Evolutionary conservation across 116 monocot genomes (phyloP).

Genomic region (Phalaenopsis hybrid): DNA sequence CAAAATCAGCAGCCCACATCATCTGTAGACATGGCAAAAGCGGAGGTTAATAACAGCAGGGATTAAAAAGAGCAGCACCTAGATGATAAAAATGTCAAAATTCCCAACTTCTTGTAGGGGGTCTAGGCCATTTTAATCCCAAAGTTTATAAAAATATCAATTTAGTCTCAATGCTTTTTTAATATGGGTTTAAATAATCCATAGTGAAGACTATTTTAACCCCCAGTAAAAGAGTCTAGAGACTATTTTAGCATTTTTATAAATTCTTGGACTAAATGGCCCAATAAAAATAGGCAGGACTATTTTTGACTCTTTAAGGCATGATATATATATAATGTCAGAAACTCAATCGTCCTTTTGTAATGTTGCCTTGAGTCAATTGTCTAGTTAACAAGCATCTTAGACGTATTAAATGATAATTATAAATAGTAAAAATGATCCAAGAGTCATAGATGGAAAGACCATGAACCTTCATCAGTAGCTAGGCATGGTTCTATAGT

Average conservation of each 20-base stretch:
- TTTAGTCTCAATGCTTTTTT: too few relatives aligned
- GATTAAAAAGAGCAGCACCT: not conserved
- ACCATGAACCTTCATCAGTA: not conserved
- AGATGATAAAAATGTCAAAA: not conserved
- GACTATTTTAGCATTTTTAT: too few relatives aligned
- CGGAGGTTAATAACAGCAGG: not conserved
- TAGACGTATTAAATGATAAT: not conserved
- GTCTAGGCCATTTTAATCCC: too few relatives aligned
- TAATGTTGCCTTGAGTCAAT: not conserved
- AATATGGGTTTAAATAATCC: too few relatives aligned
- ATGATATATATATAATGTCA: not conserved
- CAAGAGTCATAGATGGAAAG: not conserved
- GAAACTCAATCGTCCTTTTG: not conserved
- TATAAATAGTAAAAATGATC: not conserved
- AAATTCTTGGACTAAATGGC: too few relatives aligned
- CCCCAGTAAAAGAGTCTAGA: too few relatives aligned
- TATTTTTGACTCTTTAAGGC: too few relatives aligned
- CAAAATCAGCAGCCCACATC: conserved; percentile 99
- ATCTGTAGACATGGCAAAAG: conserved; percentile 41
- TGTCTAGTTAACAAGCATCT: not conserved
- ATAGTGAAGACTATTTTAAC: too few relatives aligned
- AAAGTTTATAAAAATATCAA: too few relatives aligned
- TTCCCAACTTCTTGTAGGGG: too few relatives aligned
- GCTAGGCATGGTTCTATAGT: not conserved
- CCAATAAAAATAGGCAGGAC: too few relatives aligned